Conservation (phyloP, 495 filamentous ascomycete species). For the Penicillium roqueforti region DNA sequence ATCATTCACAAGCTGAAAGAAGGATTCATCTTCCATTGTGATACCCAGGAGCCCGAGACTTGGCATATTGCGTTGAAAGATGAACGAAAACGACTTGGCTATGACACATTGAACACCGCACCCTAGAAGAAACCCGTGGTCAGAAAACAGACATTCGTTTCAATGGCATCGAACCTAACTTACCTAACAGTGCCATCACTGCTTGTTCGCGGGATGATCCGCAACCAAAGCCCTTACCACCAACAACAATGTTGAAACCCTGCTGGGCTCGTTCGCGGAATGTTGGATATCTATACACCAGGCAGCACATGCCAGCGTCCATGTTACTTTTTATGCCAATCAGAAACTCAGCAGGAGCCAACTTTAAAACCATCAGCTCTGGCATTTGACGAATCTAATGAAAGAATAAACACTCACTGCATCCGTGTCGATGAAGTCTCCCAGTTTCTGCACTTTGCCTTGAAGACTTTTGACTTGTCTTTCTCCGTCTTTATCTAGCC, state of each 20-base stretch:
- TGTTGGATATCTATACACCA: conserved; percentile 25
- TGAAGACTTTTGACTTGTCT: not conserved
- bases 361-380: conserved; percentile 5
- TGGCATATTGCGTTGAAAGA: conserved; percentile 39
- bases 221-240: conserved; percentile 40
- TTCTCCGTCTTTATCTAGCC: not conserved
- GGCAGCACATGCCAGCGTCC: conserved; percentile 24
- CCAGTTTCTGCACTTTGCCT: conserved; percentile 25
- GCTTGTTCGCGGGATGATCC: conserved; percentile 43
- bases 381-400: not conserved
- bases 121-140: not conserved
- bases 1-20: conserved; percentile 24
- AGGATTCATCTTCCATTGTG: conserved; percentile 33
- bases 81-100: conserved; percentile 41
- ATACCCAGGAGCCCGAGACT: conserved; percentile 39
- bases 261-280: conserved; percentile 32
- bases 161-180: not conserved
- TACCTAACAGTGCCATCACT: conserved; percentile 33
- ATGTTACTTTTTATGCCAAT: conserved; percentile 20
- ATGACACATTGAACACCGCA: conserved; percentile 33
- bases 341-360: conserved; percentile 33
- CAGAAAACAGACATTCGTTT: not conserved
- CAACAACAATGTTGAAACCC: conserved; percentile 38
- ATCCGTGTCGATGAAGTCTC: too few species aligned
- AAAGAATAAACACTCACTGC: too few species aligned